Evolutionary conservation across 1,284 basidiomycete species (phyloP).

Genomic region (Pyrrhoderma noxium): DNA sequence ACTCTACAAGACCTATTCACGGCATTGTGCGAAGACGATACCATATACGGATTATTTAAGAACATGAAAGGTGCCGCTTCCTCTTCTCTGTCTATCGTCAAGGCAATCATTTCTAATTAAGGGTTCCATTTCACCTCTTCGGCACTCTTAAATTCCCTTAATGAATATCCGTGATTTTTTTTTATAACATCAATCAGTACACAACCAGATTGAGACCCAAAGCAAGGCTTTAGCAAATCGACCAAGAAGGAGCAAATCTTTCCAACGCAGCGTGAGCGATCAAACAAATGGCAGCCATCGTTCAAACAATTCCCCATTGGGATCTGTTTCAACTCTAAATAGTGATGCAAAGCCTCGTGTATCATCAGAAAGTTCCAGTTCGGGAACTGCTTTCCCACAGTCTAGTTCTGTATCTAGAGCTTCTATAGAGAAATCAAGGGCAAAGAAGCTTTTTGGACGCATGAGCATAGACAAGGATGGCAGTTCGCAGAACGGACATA

Average conservation of each 20-base stretch:
- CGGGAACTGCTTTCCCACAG: not conserved
- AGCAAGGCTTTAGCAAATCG: slow-evolving; percentile 40
- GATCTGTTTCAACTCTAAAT: slow-evolving; percentile 17
- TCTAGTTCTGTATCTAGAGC: slow-evolving; percentile 25
- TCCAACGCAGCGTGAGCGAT: slow-evolving; percentile 41
- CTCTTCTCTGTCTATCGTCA: slow-evolving; percentile 1
- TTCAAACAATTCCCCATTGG: slow-evolving; percentile 18
- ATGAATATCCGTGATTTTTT: no score
- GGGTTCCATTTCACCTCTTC: no score
- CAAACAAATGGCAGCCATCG: slow-evolving; percentile 16
- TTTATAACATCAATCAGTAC: slow-evolving; percentile 39
- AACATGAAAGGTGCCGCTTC: slow-evolving; percentile 64
- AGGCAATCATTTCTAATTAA: slow-evolving; percentile 3
- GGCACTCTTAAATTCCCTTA: no score
- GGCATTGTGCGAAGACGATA: slow-evolving; percentile 82
- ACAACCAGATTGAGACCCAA: slow-evolving; percentile 68
- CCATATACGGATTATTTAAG: slow-evolving; percentile 78
- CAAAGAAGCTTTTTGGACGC: slow-evolving; percentile 17
- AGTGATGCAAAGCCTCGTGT: slow-evolving; percentile 11
- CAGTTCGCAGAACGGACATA: slow-evolving; percentile 37
- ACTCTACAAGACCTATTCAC: slow-evolving; percentile 75
- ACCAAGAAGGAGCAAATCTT: slow-evolving; percentile 60
- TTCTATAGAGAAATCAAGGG: slow-evolving; percentile 16
- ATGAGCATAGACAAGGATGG: slow-evolving; percentile 24
- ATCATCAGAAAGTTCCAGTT: slow-evolving; percentile 15